Conservation (phyloP, 78 protist genomes). For the Dictyostelium purpureum region DNA sequence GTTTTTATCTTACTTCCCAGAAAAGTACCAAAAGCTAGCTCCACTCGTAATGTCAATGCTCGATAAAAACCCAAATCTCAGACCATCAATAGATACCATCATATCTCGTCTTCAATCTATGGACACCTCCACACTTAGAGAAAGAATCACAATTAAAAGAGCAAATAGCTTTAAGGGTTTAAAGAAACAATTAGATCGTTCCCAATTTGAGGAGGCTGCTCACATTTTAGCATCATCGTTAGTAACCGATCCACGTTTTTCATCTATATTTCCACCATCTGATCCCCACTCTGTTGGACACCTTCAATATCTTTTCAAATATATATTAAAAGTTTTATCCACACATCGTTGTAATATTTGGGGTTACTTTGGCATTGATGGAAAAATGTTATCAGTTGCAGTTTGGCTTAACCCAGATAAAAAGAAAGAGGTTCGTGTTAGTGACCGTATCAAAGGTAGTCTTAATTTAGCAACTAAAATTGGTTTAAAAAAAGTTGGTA, state of each 20-base stretch:
- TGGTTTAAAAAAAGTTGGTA: background rate
- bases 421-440: slow-evolving; percentile 20
- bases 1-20: slow-evolving; percentile 34
- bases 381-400: background rate
- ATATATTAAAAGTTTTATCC: background rate
- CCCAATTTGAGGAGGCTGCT: slow-evolving; percentile 26
- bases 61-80: slow-evolving; percentile 7
- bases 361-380: slow-evolving; percentile 43
- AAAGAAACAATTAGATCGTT: slow-evolving; percentile 31
- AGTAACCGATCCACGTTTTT: slow-evolving; percentile 24
- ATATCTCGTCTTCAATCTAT: background rate
- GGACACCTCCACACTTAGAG: background rate
- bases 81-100: slow-evolving; percentile 53
- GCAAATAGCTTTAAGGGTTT: slow-evolving; percentile 7
- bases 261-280: background rate
- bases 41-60: slow-evolving; percentile 54
- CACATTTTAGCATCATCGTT: background rate
- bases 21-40: background rate
- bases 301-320: background rate
- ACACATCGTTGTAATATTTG: background rate
- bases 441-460: slow-evolving; percentile 30
- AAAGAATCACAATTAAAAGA: background rate
- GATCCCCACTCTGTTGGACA: background rate
- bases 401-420: slow-evolving; percentile 39
- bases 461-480: slow-evolving; percentile 7